phyloP scores from a whole-genome alignment of 1,284 basidiomycete genomes.

The Sporisorium scitamineum region DNA sequence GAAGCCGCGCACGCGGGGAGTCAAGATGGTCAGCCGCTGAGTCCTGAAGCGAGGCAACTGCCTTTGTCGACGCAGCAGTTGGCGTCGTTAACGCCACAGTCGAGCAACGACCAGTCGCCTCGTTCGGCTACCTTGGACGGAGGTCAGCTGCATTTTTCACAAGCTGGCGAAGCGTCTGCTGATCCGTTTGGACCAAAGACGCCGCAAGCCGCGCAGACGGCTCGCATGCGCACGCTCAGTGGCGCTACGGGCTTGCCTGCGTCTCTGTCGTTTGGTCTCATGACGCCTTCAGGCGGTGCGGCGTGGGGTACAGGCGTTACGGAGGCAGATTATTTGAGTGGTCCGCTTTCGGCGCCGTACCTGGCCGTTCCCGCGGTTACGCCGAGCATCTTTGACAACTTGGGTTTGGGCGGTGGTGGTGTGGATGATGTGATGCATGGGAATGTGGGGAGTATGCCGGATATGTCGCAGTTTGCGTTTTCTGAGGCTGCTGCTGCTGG shows the following conservation, averaged over 20 bases:
- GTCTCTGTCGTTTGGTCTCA: slow-evolving; percentile 35
- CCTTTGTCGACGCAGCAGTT: slow-evolving; percentile 49
- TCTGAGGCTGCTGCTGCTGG: neutral
- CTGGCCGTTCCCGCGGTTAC: slow-evolving; percentile 32
- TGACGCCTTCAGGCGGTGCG: slow-evolving; percentile 23
- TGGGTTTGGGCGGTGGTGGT: slow-evolving; percentile 15
- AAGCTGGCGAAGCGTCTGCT: neutral
- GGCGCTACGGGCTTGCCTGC: slow-evolving; percentile 28
- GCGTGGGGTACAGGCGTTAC: slow-evolving; percentile 15
- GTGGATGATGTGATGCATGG: slow-evolving; percentile 17
- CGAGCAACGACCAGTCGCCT: slow-evolving; percentile 37
- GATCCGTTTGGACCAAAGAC: slow-evolving; percentile 28
- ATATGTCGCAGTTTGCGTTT: slow-evolving; percentile 25
- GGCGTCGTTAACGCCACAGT: slow-evolving; percentile 28
- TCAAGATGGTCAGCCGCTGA: slow-evolving; percentile 17
- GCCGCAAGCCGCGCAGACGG: slow-evolving; percentile 19
- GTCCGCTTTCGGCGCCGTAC: slow-evolving; percentile 27
- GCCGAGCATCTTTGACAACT: slow-evolving; percentile 44
- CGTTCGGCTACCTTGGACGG: slow-evolving; percentile 11
- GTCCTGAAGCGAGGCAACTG: slow-evolving; percentile 31
- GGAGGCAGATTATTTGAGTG: slow-evolving; percentile 29
- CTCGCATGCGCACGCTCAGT: slow-evolving; percentile 33
- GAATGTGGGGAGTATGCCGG: slow-evolving; percentile 13
- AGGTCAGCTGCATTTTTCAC: neutral
- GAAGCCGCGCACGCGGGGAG: slow-evolving; percentile 10